Percentiles rank a stretch among this genome's conserved stretches.
Evolutionary conservation across 495 filamentous ascomycete genomes (phyloP).

Genomic region (Xylaria bambusicola): DNA sequence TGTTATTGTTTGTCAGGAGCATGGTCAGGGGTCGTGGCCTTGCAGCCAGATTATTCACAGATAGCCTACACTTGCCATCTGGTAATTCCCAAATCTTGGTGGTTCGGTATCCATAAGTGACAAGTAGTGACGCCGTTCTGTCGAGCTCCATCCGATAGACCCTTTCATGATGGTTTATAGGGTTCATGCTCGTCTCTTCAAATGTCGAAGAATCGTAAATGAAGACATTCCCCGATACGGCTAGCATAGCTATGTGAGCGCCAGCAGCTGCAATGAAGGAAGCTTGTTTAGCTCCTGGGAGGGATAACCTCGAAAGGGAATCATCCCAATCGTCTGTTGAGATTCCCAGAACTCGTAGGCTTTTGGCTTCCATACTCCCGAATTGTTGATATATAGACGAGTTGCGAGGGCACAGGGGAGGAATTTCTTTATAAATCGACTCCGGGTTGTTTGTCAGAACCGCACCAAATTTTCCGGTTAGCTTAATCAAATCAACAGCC

Average conservation of each 20-base stretch:
- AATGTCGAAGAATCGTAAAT: no score
- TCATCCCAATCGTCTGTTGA: slow-evolving; percentile 6
- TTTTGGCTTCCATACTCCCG: slow-evolving; percentile 3
- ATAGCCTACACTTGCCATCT: neutral
- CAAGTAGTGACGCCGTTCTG: neutral
- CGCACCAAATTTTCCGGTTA: slow-evolving; percentile 42
- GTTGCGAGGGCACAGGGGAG: slow-evolving; percentile 38
- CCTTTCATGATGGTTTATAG: neutral
- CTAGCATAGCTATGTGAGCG: no score
- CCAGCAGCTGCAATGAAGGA: no score
- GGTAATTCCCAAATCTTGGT: slow-evolving; percentile 1
- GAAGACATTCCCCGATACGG: no score
- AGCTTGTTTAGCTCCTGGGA: neutral
- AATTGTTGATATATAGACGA: slow-evolving; percentile 14
- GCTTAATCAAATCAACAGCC: slow-evolving; percentile 42
- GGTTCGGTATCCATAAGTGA: neutral
- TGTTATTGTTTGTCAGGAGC: neutral
- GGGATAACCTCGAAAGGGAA: slow-evolving; percentile 4
- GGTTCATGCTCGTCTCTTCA: no score
- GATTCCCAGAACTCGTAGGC: neutral
- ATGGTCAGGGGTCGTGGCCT: neutral
- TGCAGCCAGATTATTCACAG: neutral
- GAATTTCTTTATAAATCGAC: slow-evolving; percentile 41
- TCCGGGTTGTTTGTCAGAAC: slow-evolving; percentile 29
- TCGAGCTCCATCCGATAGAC: slow-evolving; percentile 1